A percentile compares a stretch with the other conserved stretches of the same genome.
Conservation (phyloP, 2,329 filamentous ascomycete species). For the Ascomycota sp. region DNA sequence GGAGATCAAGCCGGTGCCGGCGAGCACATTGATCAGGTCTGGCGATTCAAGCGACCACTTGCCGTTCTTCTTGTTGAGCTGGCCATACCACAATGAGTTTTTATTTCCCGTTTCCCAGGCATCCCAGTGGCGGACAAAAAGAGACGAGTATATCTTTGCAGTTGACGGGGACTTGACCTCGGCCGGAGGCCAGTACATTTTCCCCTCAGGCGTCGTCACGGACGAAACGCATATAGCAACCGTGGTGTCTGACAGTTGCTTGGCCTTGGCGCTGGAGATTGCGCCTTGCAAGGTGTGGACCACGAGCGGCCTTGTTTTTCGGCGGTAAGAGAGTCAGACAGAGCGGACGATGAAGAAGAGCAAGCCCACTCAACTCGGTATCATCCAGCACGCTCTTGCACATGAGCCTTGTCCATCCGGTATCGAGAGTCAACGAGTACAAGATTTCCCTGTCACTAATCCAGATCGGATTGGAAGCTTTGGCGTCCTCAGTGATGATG, state of each 20-base stretch:
- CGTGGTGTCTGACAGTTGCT: conserved; percentile 25
- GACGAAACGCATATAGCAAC: conserved; percentile 40
- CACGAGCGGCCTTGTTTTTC: conserved; percentile 17
- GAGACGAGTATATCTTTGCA: conserved; percentile 50
- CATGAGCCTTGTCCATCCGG: conserved; percentile 25
- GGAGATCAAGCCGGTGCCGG: conserved; percentile 35
- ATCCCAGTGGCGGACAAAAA: conserved; percentile 75
- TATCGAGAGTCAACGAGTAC: conserved; percentile 29
- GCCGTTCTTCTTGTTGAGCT: conserved; percentile 25
- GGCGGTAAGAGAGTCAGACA: neutral
- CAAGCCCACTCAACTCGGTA: conserved; percentile 20
- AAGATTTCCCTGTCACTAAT: conserved; percentile 44
- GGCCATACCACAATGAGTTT: conserved; percentile 54
- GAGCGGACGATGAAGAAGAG: neutral
- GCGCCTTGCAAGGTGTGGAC: conserved; percentile 28
- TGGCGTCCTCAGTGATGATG: conserved; percentile 41
- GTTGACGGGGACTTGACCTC: conserved; percentile 39
- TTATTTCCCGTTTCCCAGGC: conserved; percentile 48
- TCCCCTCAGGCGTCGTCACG: conserved; percentile 45
- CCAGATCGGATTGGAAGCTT: conserved; percentile 57
- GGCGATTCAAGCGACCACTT: conserved; percentile 20
- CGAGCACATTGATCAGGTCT: conserved; percentile 42
- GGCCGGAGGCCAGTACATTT: conserved; percentile 44
- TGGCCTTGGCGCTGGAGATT: conserved; percentile 38
- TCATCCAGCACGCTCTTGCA: conserved; percentile 14